phyloP scores from a whole-genome alignment of 768 basidiomycete species.

The Mrakia gelida region DNA sequence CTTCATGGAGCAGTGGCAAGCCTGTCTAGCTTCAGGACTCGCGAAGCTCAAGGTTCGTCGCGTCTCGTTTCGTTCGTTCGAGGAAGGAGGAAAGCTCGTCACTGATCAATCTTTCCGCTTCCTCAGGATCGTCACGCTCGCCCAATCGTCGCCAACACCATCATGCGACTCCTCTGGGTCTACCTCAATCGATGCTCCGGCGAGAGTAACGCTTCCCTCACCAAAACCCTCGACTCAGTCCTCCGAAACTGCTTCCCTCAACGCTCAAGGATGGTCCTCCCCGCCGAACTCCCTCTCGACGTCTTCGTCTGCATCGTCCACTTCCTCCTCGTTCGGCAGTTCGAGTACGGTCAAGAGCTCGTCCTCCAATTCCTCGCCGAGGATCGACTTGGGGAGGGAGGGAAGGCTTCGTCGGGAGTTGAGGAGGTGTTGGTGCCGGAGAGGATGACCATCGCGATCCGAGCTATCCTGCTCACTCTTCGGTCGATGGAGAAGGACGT shows the following conservation, averaged over 20 bases:
- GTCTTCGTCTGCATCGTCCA: slow-evolving; percentile 73
- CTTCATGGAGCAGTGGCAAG: slow-evolving; percentile 75
- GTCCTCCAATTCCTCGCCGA: slow-evolving; percentile 63
- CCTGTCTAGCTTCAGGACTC: slow-evolving; percentile 66
- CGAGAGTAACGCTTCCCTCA: slow-evolving; percentile 74
- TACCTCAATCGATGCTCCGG: slow-evolving; percentile 84
- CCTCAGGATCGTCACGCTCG: slow-evolving; percentile 51
- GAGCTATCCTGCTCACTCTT: slow-evolving; percentile 70
- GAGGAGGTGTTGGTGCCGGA: slow-evolving; percentile 51
- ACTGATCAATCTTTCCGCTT: neutral
- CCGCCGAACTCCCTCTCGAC: slow-evolving; percentile 70
- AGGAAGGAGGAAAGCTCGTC: neutral
- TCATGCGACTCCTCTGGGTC: slow-evolving; percentile 81
- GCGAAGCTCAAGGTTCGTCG: slow-evolving; percentile 70
- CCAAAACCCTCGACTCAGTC: slow-evolving; percentile 69
- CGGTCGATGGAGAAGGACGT: slow-evolving; percentile 68
- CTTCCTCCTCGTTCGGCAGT: slow-evolving; percentile 74
- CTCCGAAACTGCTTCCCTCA: slow-evolving; percentile 75
- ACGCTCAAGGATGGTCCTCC: slow-evolving; percentile 58
- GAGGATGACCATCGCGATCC: slow-evolving; percentile 65
- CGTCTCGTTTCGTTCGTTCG: slow-evolving; percentile 20
- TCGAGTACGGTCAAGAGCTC: slow-evolving; percentile 77
- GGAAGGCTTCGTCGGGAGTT: neutral
- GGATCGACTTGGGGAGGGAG: slow-evolving; percentile 22
- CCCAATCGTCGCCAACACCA: slow-evolving; percentile 66